Conservation (phyloP, 2,329 filamentous ascomycete species). For the Onygenales sp. region DNA sequence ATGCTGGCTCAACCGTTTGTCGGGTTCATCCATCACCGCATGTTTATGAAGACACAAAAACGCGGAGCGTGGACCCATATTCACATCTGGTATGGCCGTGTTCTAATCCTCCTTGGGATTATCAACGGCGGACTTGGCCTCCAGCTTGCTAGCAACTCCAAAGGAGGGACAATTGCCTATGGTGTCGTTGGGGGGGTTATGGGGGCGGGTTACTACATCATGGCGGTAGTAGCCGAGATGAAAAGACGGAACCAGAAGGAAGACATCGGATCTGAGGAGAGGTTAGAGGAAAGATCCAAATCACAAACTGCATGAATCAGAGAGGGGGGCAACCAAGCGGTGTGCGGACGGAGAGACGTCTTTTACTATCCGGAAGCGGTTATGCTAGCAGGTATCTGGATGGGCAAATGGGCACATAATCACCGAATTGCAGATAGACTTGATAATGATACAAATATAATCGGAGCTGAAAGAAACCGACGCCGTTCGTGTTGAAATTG, state of each 20-base stretch:
- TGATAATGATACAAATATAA: no score
- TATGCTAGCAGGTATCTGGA: no score
- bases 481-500: no score
- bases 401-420: no score
- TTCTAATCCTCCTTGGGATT: slow-evolving; percentile 42
- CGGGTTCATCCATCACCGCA: slow-evolving; percentile 18
- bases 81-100: slow-evolving; percentile 47
- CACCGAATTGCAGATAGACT: no score
- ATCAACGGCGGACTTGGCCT: slow-evolving; percentile 50
- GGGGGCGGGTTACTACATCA: slow-evolving; percentile 30
- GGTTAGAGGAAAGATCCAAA: neutral
- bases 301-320: neutral
- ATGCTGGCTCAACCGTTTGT: slow-evolving; percentile 22
- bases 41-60: slow-evolving; percentile 14
- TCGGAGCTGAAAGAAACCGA: no score
- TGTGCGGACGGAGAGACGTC: neutral
- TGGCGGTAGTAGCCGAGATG: slow-evolving; percentile 14
- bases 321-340: neutral
- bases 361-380: no score
- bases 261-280: neutral
- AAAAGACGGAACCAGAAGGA: neutral
- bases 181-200: slow-evolving; percentile 40
- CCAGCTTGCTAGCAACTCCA: slow-evolving; percentile 32
- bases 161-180: slow-evolving; percentile 36
- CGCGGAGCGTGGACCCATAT: slow-evolving; percentile 16